Conservation (phyloP, 2,329 filamentous ascomycete genomes). For the Microdochium bolleyi region DNA sequence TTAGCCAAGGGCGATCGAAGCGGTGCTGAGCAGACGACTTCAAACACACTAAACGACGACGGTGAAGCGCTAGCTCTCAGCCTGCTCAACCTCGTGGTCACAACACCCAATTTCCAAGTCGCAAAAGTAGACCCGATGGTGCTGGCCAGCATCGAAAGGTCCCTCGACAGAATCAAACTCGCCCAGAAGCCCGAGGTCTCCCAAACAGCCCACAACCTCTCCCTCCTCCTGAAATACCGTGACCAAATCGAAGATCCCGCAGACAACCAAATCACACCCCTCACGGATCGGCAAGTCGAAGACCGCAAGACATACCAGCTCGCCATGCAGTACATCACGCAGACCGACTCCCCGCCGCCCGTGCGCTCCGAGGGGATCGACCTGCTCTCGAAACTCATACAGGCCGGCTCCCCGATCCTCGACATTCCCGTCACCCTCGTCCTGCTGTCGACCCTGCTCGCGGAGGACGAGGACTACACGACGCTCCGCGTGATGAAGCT, state of each 20-base stretch:
- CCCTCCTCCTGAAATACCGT: constrained; percentile 46
- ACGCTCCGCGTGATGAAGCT: constrained; percentile 61
- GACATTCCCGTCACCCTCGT: constrained; percentile 60
- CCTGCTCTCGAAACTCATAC: constrained; percentile 49
- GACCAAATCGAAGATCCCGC: constrained; percentile 41
- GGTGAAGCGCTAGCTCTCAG: constrained; percentile 47
- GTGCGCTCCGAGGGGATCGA: constrained; percentile 60
- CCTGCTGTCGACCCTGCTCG: constrained; percentile 55
- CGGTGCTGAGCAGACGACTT: constrained; percentile 15
- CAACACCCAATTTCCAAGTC: constrained; percentile 46
- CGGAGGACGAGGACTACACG: constrained; percentile 63
- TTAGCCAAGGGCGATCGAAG: constrained; percentile 33
- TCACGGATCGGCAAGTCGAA: constrained; percentile 42
- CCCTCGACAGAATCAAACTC: constrained; percentile 35
- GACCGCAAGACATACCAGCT: constrained; percentile 55
- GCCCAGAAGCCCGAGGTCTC: constrained; percentile 32
- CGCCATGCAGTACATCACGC: constrained; percentile 56
- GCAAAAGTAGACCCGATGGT: constrained; percentile 32
- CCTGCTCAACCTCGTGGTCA: constrained; percentile 52
- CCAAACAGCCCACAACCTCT: constrained; percentile 47
- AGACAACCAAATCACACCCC: constrained; percentile 21
- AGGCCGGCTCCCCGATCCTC: constrained; percentile 45
- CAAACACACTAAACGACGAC: constrained; percentile 28
- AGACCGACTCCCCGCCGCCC: constrained; percentile 53
- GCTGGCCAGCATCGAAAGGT: constrained; percentile 37